These are phyloP conservation scores for Trichoderma harzianum DNA, from an alignment of 2,329 filamentous ascomycete species.

Conservation along the genomic window DNA sequence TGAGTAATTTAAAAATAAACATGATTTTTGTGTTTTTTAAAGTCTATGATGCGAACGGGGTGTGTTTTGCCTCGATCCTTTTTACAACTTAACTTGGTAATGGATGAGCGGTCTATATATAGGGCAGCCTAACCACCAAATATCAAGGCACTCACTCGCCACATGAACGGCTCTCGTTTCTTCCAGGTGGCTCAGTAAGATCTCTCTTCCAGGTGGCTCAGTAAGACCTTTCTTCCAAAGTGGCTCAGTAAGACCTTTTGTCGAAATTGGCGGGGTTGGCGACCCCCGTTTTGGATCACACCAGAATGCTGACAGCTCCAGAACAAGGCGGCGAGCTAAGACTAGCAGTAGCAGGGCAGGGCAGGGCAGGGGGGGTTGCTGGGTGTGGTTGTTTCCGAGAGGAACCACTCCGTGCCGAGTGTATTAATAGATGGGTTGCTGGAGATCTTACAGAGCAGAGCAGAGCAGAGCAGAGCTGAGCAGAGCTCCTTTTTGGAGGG, in stretches of 20 bases:
- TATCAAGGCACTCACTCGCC: neutral
- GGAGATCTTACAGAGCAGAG: neutral
- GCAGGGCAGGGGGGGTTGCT: neutral
- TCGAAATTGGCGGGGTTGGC: conserved; percentile 8
- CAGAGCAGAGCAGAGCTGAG: neutral
- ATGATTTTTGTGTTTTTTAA: neutral
- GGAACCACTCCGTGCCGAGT: neutral
- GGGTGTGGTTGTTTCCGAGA: neutral
- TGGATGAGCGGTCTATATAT: neutral
- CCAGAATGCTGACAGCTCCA: conserved; percentile 4
- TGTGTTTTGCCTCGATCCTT: neutral
- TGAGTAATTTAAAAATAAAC: neutral
- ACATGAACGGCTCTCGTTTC: neutral
- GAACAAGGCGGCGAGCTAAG: neutral
- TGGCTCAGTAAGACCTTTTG: neutral
- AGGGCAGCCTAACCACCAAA: neutral
- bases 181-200: neutral
- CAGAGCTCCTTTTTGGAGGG: neutral
- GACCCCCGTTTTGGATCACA: neutral
- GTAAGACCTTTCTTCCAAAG: too few relatives aligned
- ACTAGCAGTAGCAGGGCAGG: neutral
- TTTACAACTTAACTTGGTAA: neutral
- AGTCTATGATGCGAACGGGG: neutral
- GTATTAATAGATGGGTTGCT: neutral
- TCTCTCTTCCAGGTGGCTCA: too few relatives aligned